Percentiles rank a stretch among this genome's conserved stretches.
These are phyloP conservation scores for Elaphomyces granulatus DNA, from an alignment of 495 filamentous ascomycete genomes.

Conservation along the genomic window DNA sequence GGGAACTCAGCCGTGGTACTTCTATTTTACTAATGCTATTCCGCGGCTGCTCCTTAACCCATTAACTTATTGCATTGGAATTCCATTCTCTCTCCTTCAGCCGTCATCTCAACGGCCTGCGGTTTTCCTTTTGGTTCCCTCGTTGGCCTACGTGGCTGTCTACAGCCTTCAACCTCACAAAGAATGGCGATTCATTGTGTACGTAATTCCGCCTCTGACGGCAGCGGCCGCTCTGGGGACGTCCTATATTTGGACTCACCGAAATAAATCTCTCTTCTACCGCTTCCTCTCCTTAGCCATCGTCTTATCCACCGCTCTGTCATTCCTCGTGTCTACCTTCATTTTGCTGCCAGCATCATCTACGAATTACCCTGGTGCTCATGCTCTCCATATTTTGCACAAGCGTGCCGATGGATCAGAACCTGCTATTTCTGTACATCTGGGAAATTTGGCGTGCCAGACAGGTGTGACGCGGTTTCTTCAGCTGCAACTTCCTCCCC, in stretches of 20 bases:
- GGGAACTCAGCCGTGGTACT: slow-evolving; percentile 74
- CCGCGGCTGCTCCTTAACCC: slow-evolving; percentile 80
- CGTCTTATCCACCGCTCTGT: slow-evolving; percentile 39
- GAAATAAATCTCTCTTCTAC: slow-evolving; percentile 43
- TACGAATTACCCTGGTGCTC: slow-evolving; percentile 80
- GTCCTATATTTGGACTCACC: slow-evolving; percentile 55
- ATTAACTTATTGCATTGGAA: slow-evolving; percentile 40
- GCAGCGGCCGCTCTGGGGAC: slow-evolving; percentile 62
- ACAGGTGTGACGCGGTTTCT: slow-evolving; percentile 87
- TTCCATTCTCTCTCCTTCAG: slow-evolving; percentile 48
- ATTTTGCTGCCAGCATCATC: slow-evolving; percentile 56
- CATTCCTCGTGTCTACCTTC: slow-evolving; percentile 42
- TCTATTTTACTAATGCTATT: slow-evolving; percentile 71
- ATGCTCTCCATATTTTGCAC: slow-evolving; percentile 46
- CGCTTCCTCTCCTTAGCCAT: slow-evolving; percentile 41
- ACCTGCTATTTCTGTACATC: slow-evolving; percentile 41
- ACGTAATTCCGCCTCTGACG: slow-evolving; percentile 68
- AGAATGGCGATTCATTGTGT: slow-evolving; percentile 91
- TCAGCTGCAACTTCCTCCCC: slow-evolving; percentile 19
- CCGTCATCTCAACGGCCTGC: slow-evolving; percentile 33
- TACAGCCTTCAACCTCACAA: slow-evolving; percentile 89
- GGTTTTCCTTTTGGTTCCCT: slow-evolving; percentile 46
- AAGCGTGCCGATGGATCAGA: slow-evolving; percentile 14
- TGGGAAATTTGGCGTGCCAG: slow-evolving; percentile 83
- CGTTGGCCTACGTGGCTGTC: slow-evolving; percentile 53